These are phyloP conservation scores for Populus nigra DNA, from an alignment of 345 rosid species.

Conservation along the genomic window DNA sequence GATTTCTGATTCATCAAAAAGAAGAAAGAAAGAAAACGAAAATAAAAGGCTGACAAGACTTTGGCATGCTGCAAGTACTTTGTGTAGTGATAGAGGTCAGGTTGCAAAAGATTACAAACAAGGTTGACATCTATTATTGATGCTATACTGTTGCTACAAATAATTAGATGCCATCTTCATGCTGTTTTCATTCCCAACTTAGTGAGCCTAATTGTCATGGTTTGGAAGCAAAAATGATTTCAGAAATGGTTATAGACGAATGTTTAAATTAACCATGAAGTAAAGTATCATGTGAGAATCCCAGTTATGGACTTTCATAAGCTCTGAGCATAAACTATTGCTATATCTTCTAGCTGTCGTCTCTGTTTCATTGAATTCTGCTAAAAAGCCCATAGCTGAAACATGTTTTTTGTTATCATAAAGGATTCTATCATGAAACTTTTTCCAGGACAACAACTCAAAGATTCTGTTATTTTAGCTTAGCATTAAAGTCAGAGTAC, in stretches of 20 bases:
- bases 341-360: not conserved
- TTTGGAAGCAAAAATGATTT: not conserved
- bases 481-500: not conserved
- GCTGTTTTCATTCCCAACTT: not conserved
- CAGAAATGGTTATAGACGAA: not conserved
- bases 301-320: not conserved
- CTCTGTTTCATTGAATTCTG: not conserved
- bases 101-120: not conserved
- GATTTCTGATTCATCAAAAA: not conserved
- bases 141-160: not conserved
- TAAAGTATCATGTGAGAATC: not conserved
- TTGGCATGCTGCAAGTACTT: not conserved
- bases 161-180: not conserved
- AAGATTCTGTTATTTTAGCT: not conserved
- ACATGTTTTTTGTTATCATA: not conserved
- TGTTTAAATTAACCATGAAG: not conserved
- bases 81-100: not conserved
- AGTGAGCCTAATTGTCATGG: not conserved
- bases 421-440: not conserved
- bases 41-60: not conserved
- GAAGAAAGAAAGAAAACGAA: not conserved
- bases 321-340: not conserved
- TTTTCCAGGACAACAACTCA: not conserved
- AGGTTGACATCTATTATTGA: not conserved
- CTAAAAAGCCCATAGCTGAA: not conserved